Base-by-base conservation (phyloP, 352 stramenopile genomes). In the Blastocystis sp. region DNA sequence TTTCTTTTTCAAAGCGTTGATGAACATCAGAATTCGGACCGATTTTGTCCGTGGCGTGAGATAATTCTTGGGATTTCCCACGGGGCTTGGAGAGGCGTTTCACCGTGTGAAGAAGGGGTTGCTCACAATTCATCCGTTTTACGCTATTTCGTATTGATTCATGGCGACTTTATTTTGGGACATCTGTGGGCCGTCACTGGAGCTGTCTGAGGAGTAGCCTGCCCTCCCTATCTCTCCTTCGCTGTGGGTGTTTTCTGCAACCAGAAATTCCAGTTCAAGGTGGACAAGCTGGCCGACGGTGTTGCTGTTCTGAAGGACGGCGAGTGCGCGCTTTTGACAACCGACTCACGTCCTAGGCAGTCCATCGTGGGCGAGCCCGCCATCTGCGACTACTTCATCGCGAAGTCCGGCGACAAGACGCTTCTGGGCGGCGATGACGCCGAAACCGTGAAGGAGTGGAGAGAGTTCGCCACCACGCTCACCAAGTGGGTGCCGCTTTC, bases 321-420 rank as follows among this genome's bases (percentile, higher is more conserved):
- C 17, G 74, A 84, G 74, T 84, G 53, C 14, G 52, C 1, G 74
- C 34, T 66, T 70, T 56, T 19, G 40, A 11, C 17, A 17, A 2
- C 48, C 17, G 23, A 2, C 52, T 14, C 9, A 34, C 45, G 61
- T 67, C 17, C 2, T 84, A 84, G 74, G 69, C 43, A 41, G 28
- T 69, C 45, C 11, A 84, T 84, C 48, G 60, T 56, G 17, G 78
- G 78, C 19, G 56, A 88, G 56, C 41, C 62, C 23, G 23, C 64
- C 17, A 88, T 88, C 62, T 76, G 64, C 56, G 67, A 88, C 11
- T 77, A 88, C 34, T 88, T 88, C 67, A 79, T 88, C 62, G 79
- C 78, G 21, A 76, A 88, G 40, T 65, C 59, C 14, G 19, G 45
- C 34, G 62, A 88, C 34, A 48, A 88, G 53, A n/a, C 14, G 34